Evolutionary conservation across 208 protist species (phyloP), one percentile per base, ranked within the genome.

Genomic region (Crithidia expoeki): DNA sequence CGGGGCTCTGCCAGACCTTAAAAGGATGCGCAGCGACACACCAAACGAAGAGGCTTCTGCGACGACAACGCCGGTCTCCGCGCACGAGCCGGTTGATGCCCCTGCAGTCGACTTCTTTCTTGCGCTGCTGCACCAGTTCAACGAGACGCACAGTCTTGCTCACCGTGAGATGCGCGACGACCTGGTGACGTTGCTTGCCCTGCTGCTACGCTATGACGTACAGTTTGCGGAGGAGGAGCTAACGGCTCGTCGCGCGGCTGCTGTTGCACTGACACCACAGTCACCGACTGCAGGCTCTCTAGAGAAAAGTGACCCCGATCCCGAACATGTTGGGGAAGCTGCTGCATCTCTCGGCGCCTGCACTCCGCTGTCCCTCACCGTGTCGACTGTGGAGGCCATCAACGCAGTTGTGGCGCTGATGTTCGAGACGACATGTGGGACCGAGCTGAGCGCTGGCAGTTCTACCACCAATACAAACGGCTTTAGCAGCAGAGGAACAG

Each of bases 151-250:
- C 66, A 79, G 83, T 23, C 44, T 72, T 10, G 56, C 49, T 34
- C 74, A 94, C 51, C 79, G 88, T 27, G 88, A 94, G 71, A 51
- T 89, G 53, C 80, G 88, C 7, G 88, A 94, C 68, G 85, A 91
- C 56, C 60, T 94, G 12, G 58, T 89, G 23, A 66, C 69, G 16
- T 46, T 94, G 44, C 34, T 91, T 23, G 72, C 73, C 1, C 56
- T 77, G n/a, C 63, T 94, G 16, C 76, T 94, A 2, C 66, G 74
- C 34, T 59, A 55, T 9, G 63, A 86, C 55, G 81, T n/a, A 7
- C 44, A 62, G 23, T 62, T 81, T 12, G 51, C 27, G 16, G 40
- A 68, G 38, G 21, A 67, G 34, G 74, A 42, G 19, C 59, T 73
- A 40, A 56, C 42, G 28, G 52, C 51, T 4, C 60, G 60, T 28